Evolutionary conservation across 1,139 yeast species (phyloP), one percentile per base, ranked within the genome.

Genomic region (Saccharomyces hybrid): DNA sequence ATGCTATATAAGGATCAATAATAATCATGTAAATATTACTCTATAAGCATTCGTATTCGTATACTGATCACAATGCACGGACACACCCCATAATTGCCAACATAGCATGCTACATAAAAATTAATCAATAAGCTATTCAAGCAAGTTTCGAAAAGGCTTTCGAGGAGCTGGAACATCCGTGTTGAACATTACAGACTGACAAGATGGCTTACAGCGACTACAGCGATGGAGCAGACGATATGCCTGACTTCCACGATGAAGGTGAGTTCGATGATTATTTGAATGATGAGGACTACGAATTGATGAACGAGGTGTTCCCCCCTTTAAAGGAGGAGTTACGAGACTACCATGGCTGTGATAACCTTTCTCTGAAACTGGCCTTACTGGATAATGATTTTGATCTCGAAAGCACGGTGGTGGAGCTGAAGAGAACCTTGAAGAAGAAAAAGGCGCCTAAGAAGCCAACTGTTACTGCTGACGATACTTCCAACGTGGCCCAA

Each of bases 401-500:
- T 34, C 46, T 60, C 1, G 61, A 61, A 9, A 57, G 60, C 6
- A 65, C 71, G 9, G 42, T 67, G 34, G 52, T 49, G 23, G 59
- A 64, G 30, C 54, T 68, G 52, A 67, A 59, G 53, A 63, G 57
- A 55, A 51, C 52, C 16, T 66, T 56, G 52, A 68, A 67, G 59
- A 68, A 66, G 56, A 68, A 65, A 55, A 66, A 65, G 51, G 47
- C 51, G 3, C 47, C 47, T 1, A 50, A 50, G 52, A 50, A 50
- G 8, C 27, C 46, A 26, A 16, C 7, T 3, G n/a, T 28, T 14
- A 25, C 42, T 20, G 48, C 28, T 27, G n/a, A 20, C 2, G 14
- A 32, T 13, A 38, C 82, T 0, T 78, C 78, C 55, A 78, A 75
- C 44, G 62, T 64, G 3, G 58, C 54, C 11, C 61, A 60, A 28